Evolutionary conservation across 2,329 filamentous ascomycete genomes (phyloP).

Genomic region (Botrytis byssoidea): DNA sequence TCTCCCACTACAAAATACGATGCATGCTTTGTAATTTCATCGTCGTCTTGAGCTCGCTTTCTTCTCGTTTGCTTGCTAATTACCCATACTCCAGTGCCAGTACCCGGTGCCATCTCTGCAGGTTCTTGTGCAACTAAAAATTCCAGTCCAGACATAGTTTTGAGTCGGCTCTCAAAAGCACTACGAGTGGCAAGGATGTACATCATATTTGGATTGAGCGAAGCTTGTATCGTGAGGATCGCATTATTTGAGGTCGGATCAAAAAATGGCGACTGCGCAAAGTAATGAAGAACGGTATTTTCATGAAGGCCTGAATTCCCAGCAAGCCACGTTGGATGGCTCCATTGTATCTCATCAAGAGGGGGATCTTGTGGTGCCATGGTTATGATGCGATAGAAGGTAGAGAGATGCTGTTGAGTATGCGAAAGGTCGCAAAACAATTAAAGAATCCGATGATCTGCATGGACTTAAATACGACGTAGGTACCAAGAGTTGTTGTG

Average conservation of each 20-base stretch:
- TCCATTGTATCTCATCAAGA: constrained; percentile 68
- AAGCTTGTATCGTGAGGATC: constrained; percentile 59
- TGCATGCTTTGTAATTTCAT: constrained; percentile 58
- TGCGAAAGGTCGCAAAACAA: background rate
- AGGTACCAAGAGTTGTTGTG: no score
- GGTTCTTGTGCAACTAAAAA: constrained; percentile 66
- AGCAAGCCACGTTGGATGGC: constrained; percentile 49
- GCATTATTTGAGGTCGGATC: constrained; percentile 67
- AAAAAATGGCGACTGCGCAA: constrained; percentile 66
- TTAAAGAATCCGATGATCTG: no score
- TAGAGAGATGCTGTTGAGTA: background rate
- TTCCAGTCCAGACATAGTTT: constrained; percentile 65
- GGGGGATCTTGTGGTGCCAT: constrained; percentile 53
- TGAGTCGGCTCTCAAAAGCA: constrained; percentile 60
- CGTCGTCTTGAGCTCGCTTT: constrained; percentile 57
- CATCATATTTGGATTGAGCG: constrained; percentile 59
- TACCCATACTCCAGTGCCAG: constrained; percentile 64
- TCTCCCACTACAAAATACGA: constrained; percentile 65
- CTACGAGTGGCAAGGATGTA: constrained; percentile 59
- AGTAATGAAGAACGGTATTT: constrained; percentile 64
- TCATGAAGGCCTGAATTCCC: constrained; percentile 60
- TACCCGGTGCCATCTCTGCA: constrained; percentile 60
- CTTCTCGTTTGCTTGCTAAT: constrained; percentile 66
- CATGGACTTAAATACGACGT: background rate
- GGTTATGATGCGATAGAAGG: background rate